Evolutionary conservation across 2,329 filamentous ascomycete genomes (phyloP).

Genomic region (Macrophomina tecta): DNA sequence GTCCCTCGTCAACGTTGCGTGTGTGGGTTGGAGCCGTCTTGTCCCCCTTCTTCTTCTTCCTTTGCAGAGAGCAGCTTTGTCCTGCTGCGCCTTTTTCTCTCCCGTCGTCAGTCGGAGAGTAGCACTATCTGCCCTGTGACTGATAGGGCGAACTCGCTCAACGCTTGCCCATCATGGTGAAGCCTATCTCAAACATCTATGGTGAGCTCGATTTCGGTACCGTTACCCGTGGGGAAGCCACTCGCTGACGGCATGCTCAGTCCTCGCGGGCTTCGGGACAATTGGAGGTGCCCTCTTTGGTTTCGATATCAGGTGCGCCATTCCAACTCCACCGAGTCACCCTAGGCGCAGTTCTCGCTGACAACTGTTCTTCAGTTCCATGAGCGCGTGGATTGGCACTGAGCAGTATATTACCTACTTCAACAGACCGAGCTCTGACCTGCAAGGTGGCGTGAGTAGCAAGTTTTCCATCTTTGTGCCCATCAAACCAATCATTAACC

Average conservation of each 20-base stretch:
- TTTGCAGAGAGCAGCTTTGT: neutral
- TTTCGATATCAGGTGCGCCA: conserved; percentile 69
- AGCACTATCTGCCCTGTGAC: neutral
- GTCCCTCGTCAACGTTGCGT: neutral
- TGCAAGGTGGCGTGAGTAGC: conserved; percentile 49
- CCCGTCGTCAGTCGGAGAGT: neutral
- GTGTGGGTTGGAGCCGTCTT: conserved; percentile 7
- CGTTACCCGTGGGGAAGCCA: neutral
- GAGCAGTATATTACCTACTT: conserved; percentile 57
- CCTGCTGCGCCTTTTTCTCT: neutral
- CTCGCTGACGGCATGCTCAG: neutral
- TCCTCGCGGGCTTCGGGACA: conserved; percentile 50
- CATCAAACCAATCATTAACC: neutral
- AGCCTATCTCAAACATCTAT: conserved; percentile 26
- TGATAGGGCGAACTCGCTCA: conserved; percentile 14
- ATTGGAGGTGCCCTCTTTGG: conserved; percentile 75
- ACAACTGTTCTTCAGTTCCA: conserved; percentile 38
- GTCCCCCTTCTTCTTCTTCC: neutral
- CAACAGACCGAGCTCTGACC: conserved; percentile 55
- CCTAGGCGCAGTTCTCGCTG: conserved; percentile 41
- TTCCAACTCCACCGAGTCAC: conserved; percentile 36
- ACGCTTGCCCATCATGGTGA: conserved; percentile 16
- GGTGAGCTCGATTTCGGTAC: neutral
- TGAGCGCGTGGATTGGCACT: conserved; percentile 56
- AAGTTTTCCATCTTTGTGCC: neutral